phyloP scores from a whole-genome alignment of 306 rosid genomes.

The Vigna angularis region DNA sequence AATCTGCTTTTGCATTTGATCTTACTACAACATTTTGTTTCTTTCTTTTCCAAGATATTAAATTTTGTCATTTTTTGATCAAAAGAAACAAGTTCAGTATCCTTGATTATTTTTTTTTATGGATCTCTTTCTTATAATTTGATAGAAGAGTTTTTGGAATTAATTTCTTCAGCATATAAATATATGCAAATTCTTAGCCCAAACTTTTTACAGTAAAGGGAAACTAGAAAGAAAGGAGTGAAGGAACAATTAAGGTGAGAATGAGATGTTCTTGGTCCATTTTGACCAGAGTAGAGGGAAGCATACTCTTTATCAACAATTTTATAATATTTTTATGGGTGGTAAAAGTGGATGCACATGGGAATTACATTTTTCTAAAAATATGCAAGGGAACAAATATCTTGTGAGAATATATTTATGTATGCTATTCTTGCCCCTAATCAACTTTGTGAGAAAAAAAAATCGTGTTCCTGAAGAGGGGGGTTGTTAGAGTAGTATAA shows the following conservation, averaged over 20 bases:
- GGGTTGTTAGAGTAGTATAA: not conserved
- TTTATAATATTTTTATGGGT: not conserved
- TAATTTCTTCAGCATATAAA: too few species aligned
- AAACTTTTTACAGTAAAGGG: too few species aligned
- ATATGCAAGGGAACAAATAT: not conserved
- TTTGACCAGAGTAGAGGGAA: not conserved
- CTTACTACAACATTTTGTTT: too few species aligned
- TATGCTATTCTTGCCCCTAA: not conserved
- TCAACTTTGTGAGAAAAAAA: not conserved
- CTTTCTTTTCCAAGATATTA: too few species aligned
- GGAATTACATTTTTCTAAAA: not conserved
- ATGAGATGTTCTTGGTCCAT: not conserved
- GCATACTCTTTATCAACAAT: not conserved
- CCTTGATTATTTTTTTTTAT: not conserved
- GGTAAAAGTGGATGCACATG: not conserved
- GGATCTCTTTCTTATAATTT: too few species aligned
- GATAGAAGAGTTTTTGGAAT: too few species aligned
- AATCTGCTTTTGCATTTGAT: too few species aligned
- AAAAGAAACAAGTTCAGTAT: not conserved
- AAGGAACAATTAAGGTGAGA: not conserved
- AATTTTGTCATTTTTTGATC: not conserved
- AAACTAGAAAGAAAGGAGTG: not conserved
- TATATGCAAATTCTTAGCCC: too few species aligned
- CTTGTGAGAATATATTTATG: not conserved
- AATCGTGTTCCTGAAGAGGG: not conserved